Evolutionary conservation across 2,329 filamentous ascomycete species (phyloP), one percentile per base, ranked within the genome.

Genomic region (Geoglossum cookeanum): DNA sequence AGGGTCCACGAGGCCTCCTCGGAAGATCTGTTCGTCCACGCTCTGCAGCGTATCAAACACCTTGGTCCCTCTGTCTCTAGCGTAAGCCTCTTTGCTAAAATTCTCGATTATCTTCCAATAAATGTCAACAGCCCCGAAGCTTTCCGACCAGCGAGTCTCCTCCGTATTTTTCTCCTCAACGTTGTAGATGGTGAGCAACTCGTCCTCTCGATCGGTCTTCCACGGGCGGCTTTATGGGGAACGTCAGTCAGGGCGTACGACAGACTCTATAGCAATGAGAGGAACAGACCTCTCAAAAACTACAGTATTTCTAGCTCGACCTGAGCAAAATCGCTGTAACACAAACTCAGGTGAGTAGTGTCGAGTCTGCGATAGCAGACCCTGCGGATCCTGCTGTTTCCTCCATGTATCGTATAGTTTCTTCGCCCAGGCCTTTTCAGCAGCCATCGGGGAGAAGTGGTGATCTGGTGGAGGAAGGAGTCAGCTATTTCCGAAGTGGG

Each of bases 61-160:
- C 48, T 58, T 60, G 45, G 59, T 61, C 59, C 57, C 58, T 17
- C 61, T 59, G 51, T 64, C 62, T 37, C 63, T 58, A 51, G 61
- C 59, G 49, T 58, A 64, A 44, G 62, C 61, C 52, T 61, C 59
- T 49, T 60, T 61, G 9, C 61, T 64, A 51, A 65, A 61, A 51
- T 65, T 65, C 15, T 65, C 63, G 59, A 65, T 64, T 58, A 64
- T 64, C 15, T 61, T 62, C n/a, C 57, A 57, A 42, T 65, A 65
- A 45, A 64, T 62, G 48, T 64, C 61, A 35, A 62, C 62, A 35
- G 61, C 59, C 45, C 64, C 64, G 60, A 65, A 65, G 54, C 60
- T 63, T 58, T 64, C 60, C 51, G 62, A 60, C 63, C 63, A 65
- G 58, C 62, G 64, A n/a, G 56, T 60, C 33, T 63, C 63, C 53